Percentiles rank a stretch among this genome's conserved stretches.
phyloP scores from a whole-genome alignment of 2,329 filamentous ascomycete genomes.

The Leptographium lundbergii region DNA sequence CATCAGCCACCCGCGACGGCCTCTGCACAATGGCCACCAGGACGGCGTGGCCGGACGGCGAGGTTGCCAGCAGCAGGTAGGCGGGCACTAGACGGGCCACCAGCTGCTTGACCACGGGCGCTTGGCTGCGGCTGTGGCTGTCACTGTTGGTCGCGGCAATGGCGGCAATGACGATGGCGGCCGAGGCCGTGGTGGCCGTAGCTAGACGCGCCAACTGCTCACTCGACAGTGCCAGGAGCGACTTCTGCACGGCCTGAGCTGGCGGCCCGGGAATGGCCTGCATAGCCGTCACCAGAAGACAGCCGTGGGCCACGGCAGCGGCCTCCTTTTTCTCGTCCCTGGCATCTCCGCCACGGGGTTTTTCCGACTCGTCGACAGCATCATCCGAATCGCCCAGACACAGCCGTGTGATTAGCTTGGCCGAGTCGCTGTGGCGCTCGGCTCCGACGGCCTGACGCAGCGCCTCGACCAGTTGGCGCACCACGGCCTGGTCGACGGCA shows the following conservation, averaged over 20 bases:
- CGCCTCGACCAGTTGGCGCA: constrained; percentile 38
- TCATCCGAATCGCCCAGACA: constrained; percentile 29
- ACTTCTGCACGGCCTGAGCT: constrained; percentile 58
- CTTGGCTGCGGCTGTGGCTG: constrained; percentile 14
- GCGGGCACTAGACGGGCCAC: constrained; percentile 34
- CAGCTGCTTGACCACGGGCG: constrained; percentile 39
- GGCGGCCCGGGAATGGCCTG: constrained; percentile 59
- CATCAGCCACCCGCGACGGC: constrained; percentile 27
- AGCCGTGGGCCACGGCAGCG: constrained; percentile 54
- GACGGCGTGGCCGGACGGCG: constrained; percentile 38
- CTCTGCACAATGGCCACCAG: constrained; percentile 35
- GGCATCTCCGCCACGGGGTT: not conserved
- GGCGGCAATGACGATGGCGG: constrained; percentile 37
- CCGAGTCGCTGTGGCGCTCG: constrained; percentile 23
- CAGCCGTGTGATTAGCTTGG: constrained; percentile 33
- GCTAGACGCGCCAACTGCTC: constrained; percentile 52
- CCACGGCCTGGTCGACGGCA: constrained; percentile 25
- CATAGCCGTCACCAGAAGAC: constrained; percentile 69
- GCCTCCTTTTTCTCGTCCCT: constrained; percentile 17
- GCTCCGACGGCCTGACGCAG: constrained; percentile 23
- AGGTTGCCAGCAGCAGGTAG: constrained; percentile 31
- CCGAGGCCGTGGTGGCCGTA: constrained; percentile 35
- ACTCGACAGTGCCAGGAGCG: constrained; percentile 46
- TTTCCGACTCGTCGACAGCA: not conserved
- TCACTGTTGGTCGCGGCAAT: constrained; percentile 32